Conservation (phyloP, 805 yeast species). For the Candida awuae region DNA sequence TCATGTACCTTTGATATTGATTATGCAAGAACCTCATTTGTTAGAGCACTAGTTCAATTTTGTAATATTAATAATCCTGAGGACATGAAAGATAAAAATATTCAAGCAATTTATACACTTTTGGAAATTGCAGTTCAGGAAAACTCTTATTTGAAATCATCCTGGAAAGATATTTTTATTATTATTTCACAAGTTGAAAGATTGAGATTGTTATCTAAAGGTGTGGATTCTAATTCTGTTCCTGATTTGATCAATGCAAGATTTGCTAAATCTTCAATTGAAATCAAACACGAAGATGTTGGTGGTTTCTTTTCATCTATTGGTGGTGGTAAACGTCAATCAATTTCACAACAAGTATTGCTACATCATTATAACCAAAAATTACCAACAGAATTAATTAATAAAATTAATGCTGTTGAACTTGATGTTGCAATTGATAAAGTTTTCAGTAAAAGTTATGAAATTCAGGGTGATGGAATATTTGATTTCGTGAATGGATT, state of each 20-base stretch:
- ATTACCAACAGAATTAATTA: constrained; percentile 49
- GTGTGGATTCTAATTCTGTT: constrained; percentile 71
- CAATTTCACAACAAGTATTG: constrained; percentile 61
- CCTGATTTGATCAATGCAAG: constrained; percentile 83
- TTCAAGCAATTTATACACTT: constrained; percentile 68
- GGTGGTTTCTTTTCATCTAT: constrained; percentile 47
- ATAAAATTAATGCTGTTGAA: constrained; percentile 54
- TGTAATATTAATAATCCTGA: constrained; percentile 71
- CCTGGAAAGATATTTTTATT: constrained; percentile 81
- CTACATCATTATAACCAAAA: constrained; percentile 67
- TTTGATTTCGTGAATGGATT: constrained; percentile 81
- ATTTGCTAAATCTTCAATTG: constrained; percentile 42
- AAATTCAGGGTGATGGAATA: constrained; percentile 75
- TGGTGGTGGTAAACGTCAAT: constrained; percentile 32
- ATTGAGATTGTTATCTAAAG: constrained; percentile 78
- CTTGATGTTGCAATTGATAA: constrained; percentile 76
- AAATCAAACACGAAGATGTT: constrained; percentile 19
- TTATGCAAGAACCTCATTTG: constrained; percentile 80
- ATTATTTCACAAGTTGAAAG: constrained; percentile 89
- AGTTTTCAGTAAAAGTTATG: constrained; percentile 75
- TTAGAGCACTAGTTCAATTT: constrained; percentile 84
- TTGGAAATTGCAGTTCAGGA: constrained; percentile 71
- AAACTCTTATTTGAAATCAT: constrained; percentile 61
- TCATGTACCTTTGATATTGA: constrained; percentile 78
- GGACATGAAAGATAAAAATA: constrained; percentile 71